Conservation (phyloP, 2,329 filamentous ascomycete species). For the Aspergillus novoparasiticus region DNA sequence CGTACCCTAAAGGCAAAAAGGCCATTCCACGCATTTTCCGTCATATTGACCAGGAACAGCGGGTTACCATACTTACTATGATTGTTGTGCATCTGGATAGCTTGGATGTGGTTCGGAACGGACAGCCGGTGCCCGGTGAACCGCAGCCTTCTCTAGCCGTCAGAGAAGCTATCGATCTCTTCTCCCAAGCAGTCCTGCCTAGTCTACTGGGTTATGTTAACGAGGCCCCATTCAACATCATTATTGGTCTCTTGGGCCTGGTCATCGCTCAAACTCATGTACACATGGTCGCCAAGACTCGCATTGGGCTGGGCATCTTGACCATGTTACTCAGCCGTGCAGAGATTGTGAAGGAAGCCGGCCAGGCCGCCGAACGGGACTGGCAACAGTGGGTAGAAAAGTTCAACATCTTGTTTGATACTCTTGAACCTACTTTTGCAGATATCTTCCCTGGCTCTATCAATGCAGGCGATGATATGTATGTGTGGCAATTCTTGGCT, state of each 20-base stretch:
- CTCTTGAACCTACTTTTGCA: conserved; percentile 78
- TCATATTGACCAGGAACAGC: conserved; percentile 87
- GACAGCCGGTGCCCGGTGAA: conserved; percentile 73
- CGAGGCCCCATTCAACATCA: conserved; percentile 86
- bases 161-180: conserved; percentile 90
- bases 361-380: conserved; percentile 68
- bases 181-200: conserved; percentile 84
- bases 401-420: conserved; percentile 86
- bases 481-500: conserved; percentile 97
- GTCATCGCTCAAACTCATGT: conserved; percentile 81
- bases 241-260: conserved; percentile 84
- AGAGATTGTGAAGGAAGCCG: conserved; percentile 85
- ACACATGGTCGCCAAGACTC: conserved; percentile 79
- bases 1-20: conserved; percentile 94
- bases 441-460: conserved; percentile 91
- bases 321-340: conserved; percentile 94
- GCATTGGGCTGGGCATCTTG: conserved; percentile 84
- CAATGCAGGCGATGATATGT: conserved; percentile 87
- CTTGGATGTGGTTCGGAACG: conserved; percentile 84
- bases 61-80: conserved; percentile 90
- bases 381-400: conserved; percentile 82
- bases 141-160: conserved; percentile 72
- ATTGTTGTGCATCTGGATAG: conserved; percentile 91
- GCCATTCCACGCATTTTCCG: conserved; percentile 93
- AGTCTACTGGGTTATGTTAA: conserved; percentile 87